A percentile compares a stretch with the other conserved stretches of the same genome.
Conservation (phyloP, 768 basidiomycete genomes). For the Kwoniella pini region DNA sequence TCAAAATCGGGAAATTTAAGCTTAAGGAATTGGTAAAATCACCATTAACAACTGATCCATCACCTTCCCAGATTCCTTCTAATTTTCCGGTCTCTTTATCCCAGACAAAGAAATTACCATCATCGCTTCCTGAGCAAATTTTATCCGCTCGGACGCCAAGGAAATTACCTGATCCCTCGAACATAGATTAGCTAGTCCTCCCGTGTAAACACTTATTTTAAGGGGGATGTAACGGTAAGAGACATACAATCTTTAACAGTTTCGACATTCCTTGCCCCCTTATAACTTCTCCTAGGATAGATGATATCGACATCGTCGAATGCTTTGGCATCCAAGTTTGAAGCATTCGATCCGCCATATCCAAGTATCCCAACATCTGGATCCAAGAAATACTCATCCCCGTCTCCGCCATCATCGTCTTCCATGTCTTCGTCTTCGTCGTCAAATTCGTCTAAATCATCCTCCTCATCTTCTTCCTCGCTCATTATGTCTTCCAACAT, state of each 20-base stretch:
- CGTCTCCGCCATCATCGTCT: slow-evolving; percentile 44
- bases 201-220: background rate
- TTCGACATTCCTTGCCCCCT: slow-evolving; percentile 73
- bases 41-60: slow-evolving; percentile 75
- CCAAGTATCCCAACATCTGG: slow-evolving; percentile 39
- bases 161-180: slow-evolving; percentile 80
- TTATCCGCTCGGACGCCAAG: slow-evolving; percentile 75
- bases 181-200: too few relatives aligned
- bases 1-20: background rate
- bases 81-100: slow-evolving; percentile 66
- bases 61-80: slow-evolving; percentile 80
- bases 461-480: slow-evolving; percentile 52
- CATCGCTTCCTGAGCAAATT: slow-evolving; percentile 80
- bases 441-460: slow-evolving; percentile 24
- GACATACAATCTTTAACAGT: slow-evolving; percentile 85
- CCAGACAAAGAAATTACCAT: slow-evolving; percentile 78
- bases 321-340: slow-evolving; percentile 20
- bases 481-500: slow-evolving; percentile 12
- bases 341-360: slow-evolving; percentile 11
- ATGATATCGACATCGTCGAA: slow-evolving; percentile 59
- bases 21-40: slow-evolving; percentile 5
- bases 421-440: slow-evolving; percentile 20
- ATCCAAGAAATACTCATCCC: slow-evolving; percentile 47
- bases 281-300: slow-evolving; percentile 65
- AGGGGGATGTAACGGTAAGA: too few relatives aligned